Conservation (phyloP, 139 green algal species). For the Chlorella ohadii region DNA sequence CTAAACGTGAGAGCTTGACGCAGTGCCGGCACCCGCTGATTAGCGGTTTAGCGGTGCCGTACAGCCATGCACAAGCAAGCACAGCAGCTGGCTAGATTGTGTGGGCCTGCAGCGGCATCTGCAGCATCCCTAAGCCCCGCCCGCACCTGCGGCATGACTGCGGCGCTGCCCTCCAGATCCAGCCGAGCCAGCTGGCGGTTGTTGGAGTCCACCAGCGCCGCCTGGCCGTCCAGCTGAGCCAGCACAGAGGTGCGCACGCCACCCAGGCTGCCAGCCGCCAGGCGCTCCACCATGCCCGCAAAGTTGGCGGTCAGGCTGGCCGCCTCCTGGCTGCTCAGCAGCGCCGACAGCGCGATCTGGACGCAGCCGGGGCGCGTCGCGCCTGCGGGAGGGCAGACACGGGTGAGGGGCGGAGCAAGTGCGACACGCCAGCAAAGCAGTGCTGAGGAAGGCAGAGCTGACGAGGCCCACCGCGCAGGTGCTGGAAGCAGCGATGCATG, state of each 20-base stretch:
- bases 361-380: slow-evolving; percentile 23
- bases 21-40: too few relatives aligned
- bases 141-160: not conserved
- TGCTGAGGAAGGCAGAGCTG: too few relatives aligned
- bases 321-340: slow-evolving; percentile 11
- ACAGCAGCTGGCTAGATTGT: too few relatives aligned
- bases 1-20: too few relatives aligned
- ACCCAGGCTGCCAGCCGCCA: not conserved
- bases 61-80: too few relatives aligned
- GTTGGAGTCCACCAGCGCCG: not conserved
- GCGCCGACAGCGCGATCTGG: slow-evolving; percentile 1
- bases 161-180: not conserved
- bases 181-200: slow-evolving; percentile 1
- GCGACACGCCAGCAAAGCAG: too few relatives aligned
- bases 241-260: slow-evolving; percentile 12
- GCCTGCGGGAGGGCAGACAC: not conserved
- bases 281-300: not conserved
- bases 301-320: not conserved
- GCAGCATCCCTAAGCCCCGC: too few relatives aligned
- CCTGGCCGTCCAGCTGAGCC: slow-evolving; percentile 7
- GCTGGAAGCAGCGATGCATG: too few relatives aligned
- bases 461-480: too few relatives aligned
- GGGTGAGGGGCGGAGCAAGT: too few relatives aligned
- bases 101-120: too few relatives aligned
- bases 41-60: too few relatives aligned